Base-by-base conservation (phyloP, 2,329 filamentous ascomycete genomes). In the Cadophora malorum region DNA sequence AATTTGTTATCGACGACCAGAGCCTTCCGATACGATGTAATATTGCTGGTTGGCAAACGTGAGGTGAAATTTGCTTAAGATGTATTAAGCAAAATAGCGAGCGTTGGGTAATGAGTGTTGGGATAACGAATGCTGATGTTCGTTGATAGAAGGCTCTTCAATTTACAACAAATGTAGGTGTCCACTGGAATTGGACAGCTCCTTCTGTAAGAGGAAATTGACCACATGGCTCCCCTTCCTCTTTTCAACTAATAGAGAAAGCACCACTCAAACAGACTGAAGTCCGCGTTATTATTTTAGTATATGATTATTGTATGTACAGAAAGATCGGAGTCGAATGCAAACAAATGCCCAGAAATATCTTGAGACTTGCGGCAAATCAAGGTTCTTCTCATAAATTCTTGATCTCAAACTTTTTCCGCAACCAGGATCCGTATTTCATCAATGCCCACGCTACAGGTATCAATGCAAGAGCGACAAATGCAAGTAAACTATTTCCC, bases 401-500 rank as follows among this genome's bases (percentile, higher is more conserved):
- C 38, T 72, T 74, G n/a, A 78, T 63, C 35, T 74, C 71, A 69
- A 72, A 78, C 65, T 70, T 78, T 64, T 73, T 79, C 69, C 80
- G 78, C 65, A 86, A 63, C 55, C 76, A 73, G 72, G 84, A 83
- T 3, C 84, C 84, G 56, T 83, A 84, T 63, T 77, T 79, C 25
- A 81, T 73, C 38, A 85, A 79, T 23, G 83, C 66, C 73, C 80
- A 83, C 0, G 84, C 80, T 1, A 82, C 79, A 0, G 83, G 84
- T 2, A 63, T 76, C 61, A 64, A 84, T 78, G 0, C 89, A 5
- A 90, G 73, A 0, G 82, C 82, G 52, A 85, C 73, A 61, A 85
- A 84, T 0, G 82, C 84, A n/a, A 86, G 70, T 52, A 86, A 64
- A 64, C 79, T 82, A 58, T 83, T 84, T 3, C 83, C 84, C 75